Base-by-base conservation (phyloP, 2,329 filamentous ascomycete species). In the Paramyrothecium sp. region DNA sequence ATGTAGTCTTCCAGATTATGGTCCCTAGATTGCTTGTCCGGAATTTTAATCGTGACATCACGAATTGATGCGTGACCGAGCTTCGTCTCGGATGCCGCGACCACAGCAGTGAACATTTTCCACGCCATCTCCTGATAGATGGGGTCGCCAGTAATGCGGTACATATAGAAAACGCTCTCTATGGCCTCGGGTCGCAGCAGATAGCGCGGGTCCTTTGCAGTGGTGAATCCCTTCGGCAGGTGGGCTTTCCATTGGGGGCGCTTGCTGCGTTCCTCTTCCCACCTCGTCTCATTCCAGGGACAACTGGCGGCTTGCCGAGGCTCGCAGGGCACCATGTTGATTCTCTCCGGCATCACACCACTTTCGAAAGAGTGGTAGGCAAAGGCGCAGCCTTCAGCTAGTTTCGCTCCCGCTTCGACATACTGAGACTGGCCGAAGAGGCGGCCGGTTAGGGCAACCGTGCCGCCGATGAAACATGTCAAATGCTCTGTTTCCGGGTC, bases 201-300 rank as follows among this genome's bases (percentile, higher is more conserved):
- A 58, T 85, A 84, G 13, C 78, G 75, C 0, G 79, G 67, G 57
- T 84, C 80, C 0, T 72, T 78, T 48, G 77, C 72, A 58, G 84
- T 81, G 54, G 82, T 87, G 73, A 91, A 92, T 1, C 90, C 90
- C 8, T 81, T 78, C 3, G 74, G 75, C 3, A 82, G 65, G 30
- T 58, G 61, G 34, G 69, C 58, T 21, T 38, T 47, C 3, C 56
- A 22, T 65, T 65, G 38, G 50, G 63, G 61, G 55, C 57, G 66
- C 61, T 73, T 44, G 26, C 60, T 60, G 48, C 61, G 61, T 33
- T 54, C 61, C 52, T 71, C 63, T 54, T 76, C 71, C 75, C 75
- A 78, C 3, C 48, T 56, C 30, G 62, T 64, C 38, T 71, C 66
- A 55, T 62, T 79, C 73, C 73, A 76, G 3, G 66, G 58, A 44